These are phyloP conservation scores for Neonectria coccinea DNA, from an alignment of 2,329 filamentous ascomycete genomes.

Conservation along the genomic window DNA sequence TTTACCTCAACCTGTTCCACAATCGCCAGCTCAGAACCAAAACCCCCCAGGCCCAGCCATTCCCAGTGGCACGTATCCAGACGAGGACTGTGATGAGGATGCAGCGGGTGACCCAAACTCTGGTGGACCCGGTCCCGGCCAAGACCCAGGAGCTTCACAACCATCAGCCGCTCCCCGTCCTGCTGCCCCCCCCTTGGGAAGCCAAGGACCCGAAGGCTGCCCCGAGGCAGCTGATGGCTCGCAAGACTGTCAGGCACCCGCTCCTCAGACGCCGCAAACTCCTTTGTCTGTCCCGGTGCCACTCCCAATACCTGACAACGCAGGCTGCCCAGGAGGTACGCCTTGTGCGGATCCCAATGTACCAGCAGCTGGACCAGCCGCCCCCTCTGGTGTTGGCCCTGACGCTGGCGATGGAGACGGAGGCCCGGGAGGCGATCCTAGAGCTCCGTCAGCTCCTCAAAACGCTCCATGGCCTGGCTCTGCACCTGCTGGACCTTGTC, in stretches of 20 bases:
- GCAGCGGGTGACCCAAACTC: not conserved
- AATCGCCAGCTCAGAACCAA: conserved; percentile 11
- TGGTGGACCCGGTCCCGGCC: conserved; percentile 1
- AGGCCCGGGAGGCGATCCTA: not conserved
- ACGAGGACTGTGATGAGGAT: conserved; percentile 25
- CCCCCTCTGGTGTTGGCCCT: not conserved
- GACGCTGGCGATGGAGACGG: not conserved
- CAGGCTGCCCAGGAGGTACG: not conserved
- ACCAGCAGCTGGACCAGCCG: not conserved
- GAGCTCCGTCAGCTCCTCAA: not conserved
- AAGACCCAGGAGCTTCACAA: not conserved
- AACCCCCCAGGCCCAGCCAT: conserved; percentile 2
- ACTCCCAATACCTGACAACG: not conserved
- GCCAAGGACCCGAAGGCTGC: conserved; percentile 3
- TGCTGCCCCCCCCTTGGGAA: not conserved
- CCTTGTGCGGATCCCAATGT: not conserved
- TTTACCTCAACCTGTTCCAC: conserved; percentile 15
- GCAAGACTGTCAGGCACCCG: conserved; percentile 2
- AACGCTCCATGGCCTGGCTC: not conserved
- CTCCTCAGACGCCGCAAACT: conserved; percentile 12
- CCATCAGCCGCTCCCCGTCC: conserved; percentile 2
- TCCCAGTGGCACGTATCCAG: not conserved
- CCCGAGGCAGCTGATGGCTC: conserved; percentile 4
- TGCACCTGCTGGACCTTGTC: not conserved
- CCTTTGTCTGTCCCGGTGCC: conserved; percentile 10